Percentiles rank a stretch among this genome's conserved stretches.
Evolutionary conservation across 164 flowering plant genomes (phyloP).

Genomic region (Buxus sempervirens): DNA sequence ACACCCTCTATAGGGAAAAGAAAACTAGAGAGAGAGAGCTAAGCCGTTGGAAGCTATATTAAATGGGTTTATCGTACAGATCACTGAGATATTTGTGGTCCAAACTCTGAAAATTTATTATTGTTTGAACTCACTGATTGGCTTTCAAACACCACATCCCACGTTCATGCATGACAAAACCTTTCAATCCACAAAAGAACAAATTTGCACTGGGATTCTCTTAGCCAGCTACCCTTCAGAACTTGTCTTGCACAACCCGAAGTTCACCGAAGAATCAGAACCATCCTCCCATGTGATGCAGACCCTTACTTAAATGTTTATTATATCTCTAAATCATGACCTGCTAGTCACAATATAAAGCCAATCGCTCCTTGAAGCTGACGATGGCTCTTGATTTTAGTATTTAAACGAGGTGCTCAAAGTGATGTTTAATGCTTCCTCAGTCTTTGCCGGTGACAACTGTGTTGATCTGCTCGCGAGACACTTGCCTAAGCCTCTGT

Average conservation of each 20-base stretch:
- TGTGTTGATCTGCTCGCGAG: slow-evolving; percentile 21
- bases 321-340: not conserved
- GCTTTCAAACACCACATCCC: slow-evolving; percentile 23
- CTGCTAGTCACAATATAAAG: not conserved
- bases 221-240: slow-evolving; percentile 16
- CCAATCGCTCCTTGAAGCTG: slow-evolving; percentile 14
- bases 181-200: slow-evolving; percentile 23
- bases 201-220: slow-evolving; percentile 39
- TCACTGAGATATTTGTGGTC: slow-evolving; percentile 3
- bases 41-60: not conserved
- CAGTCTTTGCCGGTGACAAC: slow-evolving; percentile 6
- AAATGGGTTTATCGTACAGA: not conserved
- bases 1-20: too few species aligned
- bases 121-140: slow-evolving; percentile 2
- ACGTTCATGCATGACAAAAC: slow-evolving; percentile 33
- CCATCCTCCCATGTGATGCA: slow-evolving; percentile 30
- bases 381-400: slow-evolving; percentile 1
- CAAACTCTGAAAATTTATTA: slow-evolving; percentile 4
- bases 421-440: slow-evolving; percentile 1
- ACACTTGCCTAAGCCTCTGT: slow-evolving; percentile 22
- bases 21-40: too few species aligned
- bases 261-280: slow-evolving; percentile 18
- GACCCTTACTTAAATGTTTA: slow-evolving; percentile 1
- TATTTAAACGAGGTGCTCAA: not conserved
- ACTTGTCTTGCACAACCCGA: slow-evolving; percentile 6